Evolutionary conservation across 306 rosid species (phyloP).

Genomic region (Cicer yamashitae): DNA sequence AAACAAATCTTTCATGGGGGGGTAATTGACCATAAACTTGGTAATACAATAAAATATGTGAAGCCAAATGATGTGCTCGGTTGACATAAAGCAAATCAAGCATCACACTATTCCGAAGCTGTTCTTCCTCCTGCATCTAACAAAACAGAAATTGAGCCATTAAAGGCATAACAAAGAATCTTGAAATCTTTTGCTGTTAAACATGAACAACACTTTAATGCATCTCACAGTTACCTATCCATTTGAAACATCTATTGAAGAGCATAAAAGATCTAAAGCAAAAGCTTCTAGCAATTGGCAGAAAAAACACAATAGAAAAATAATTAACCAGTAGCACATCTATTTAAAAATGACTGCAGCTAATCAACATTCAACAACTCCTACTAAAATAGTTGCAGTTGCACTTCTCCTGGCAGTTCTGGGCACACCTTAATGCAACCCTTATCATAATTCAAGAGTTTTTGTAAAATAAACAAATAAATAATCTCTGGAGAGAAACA

Average conservation of each 20-base stretch:
- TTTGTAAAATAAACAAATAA: slow-evolving; percentile 31
- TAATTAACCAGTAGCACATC: slow-evolving; percentile 2
- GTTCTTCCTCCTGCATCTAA: slow-evolving; percentile 80
- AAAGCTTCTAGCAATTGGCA: slow-evolving; percentile 33
- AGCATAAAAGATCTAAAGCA: slow-evolving; percentile 14
- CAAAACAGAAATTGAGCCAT: slow-evolving; percentile 48
- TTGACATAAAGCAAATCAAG: slow-evolving; percentile 78
- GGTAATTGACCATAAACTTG: slow-evolving; percentile 50
- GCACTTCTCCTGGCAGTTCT: slow-evolving; percentile 21
- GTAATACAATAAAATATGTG: slow-evolving; percentile 56
- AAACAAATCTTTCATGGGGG: slow-evolving; percentile 48
- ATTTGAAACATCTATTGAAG: slow-evolving; percentile 10
- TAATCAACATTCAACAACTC: slow-evolving; percentile 35
- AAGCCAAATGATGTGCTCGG: slow-evolving; percentile 69
- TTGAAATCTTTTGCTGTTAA: slow-evolving; percentile 29
- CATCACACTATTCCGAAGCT: slow-evolving; percentile 78
- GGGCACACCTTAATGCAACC: slow-evolving; percentile 38
- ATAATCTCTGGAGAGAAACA: slow-evolving; percentile 6
- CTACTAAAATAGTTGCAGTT: slow-evolving; percentile 26
- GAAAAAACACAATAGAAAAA: slow-evolving; percentile 30
- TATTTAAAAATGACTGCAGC: slow-evolving; percentile 11
- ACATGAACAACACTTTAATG: slow-evolving; percentile 13
- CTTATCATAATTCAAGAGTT: slow-evolving; percentile 19
- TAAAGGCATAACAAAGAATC: slow-evolving; percentile 21
- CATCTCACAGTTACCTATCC: slow-evolving; percentile 29